Evolutionary conservation across 164 flowering plant genomes (phyloP).

Genomic region (Amborella trichopoda): DNA sequence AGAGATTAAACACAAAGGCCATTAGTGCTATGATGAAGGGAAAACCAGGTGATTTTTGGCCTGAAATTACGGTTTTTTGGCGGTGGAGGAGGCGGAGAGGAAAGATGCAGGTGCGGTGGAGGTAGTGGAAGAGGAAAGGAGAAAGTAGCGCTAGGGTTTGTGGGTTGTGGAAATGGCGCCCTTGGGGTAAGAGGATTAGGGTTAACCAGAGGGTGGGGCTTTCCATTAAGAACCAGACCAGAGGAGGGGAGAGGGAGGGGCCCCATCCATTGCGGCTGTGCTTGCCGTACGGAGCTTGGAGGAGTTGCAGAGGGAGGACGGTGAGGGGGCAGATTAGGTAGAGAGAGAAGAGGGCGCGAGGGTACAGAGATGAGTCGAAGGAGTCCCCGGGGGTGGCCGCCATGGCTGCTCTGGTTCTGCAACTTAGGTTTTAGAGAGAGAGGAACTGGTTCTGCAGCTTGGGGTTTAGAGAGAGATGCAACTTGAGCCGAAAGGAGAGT

Average conservation of each 20-base stretch:
- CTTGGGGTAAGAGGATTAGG: slow-evolving; percentile 52
- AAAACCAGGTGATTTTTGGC: slow-evolving; percentile 12
- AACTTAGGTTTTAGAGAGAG: too few relatives aligned
- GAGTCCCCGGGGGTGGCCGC: too few relatives aligned
- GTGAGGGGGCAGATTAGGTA: slow-evolving; percentile 43
- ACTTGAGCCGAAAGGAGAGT: too few relatives aligned
- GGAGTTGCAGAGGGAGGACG: slow-evolving; percentile 36
- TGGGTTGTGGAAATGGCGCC: slow-evolving; percentile 33
- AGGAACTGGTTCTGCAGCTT: too few relatives aligned
- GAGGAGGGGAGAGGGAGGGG: slow-evolving; percentile 42
- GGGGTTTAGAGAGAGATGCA: too few relatives aligned
- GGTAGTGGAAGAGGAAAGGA: slow-evolving; percentile 66
- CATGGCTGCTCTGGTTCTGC: too few relatives aligned
- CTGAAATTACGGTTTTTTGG: too few relatives aligned
- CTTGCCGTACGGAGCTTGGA: slow-evolving; percentile 81
- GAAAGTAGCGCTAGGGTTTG: slow-evolving; percentile 40
- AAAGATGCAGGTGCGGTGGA: slow-evolving; percentile 72
- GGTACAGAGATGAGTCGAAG: slow-evolving; percentile 28
- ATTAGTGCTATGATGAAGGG: slow-evolving; percentile 52
- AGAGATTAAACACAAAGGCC: slow-evolving; percentile 58
- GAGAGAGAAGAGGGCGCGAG: slow-evolving; percentile 24
- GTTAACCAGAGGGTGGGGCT: slow-evolving; percentile 71
- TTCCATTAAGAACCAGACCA: slow-evolving; percentile 89
- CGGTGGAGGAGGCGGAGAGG: slow-evolving; percentile 38
- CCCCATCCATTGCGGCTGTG: slow-evolving; percentile 79